Evolutionary conservation across 164 flowering plant species (phyloP).

Genomic region (Echeveria elegans): DNA sequence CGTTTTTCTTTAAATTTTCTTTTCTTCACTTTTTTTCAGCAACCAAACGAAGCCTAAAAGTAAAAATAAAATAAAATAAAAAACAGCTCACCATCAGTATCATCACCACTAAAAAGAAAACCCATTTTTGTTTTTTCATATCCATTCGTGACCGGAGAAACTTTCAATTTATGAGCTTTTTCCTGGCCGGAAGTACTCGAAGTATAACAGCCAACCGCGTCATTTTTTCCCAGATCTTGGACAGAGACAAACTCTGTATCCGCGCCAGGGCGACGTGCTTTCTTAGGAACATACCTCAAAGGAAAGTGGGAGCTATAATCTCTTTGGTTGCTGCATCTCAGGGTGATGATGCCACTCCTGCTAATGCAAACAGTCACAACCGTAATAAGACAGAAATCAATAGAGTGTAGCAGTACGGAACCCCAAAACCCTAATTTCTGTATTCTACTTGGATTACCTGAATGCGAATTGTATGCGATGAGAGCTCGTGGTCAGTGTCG

Average conservation of each 20-base stretch:
- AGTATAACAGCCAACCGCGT: not conserved
- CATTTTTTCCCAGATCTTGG: constrained; percentile 6
- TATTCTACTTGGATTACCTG: no score
- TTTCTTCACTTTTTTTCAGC: no score
- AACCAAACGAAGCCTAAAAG: no score
- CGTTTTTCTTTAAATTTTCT: no score
- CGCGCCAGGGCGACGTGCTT: constrained; percentile 16
- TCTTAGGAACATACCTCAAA: constrained; percentile 51
- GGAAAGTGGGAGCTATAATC: constrained; percentile 36
- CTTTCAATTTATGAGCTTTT: not conserved
- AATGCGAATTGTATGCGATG: no score
- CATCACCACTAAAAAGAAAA: constrained; percentile 14
- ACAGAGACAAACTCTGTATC: constrained; percentile 11
- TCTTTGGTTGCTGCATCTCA: constrained; percentile 24
- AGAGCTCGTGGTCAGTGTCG: no score
- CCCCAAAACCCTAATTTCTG: no score
- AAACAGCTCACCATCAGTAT: not conserved
- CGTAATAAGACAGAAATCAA: no score
- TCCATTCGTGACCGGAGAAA: constrained; percentile 3
- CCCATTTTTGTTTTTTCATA: constrained; percentile 20
- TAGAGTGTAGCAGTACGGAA: no score
- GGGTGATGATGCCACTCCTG: not conserved
- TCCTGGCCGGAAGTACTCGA: constrained; percentile 11
- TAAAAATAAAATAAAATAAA: not conserved
- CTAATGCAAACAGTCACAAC: no score